Percentiles rank a stretch among this genome's conserved stretches.
Evolutionary conservation across 1,284 basidiomycete genomes (phyloP).

Genomic region (Grifola frondosa): DNA sequence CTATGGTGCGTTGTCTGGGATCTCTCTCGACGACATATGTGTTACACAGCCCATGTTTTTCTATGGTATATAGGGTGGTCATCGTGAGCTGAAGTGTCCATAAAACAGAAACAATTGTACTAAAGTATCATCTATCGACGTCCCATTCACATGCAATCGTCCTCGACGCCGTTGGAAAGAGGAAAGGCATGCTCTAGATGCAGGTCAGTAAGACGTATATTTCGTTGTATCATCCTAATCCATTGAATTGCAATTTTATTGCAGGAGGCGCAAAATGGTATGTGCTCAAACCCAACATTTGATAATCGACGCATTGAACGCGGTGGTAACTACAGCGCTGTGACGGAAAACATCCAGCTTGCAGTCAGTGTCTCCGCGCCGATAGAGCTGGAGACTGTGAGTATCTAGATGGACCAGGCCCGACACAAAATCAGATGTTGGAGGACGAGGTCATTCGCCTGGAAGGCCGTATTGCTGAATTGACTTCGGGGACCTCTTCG

Average conservation of each 20-base stretch:
- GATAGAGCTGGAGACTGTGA: constrained; percentile 30
- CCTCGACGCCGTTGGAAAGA: constrained; percentile 27
- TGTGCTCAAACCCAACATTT: not conserved
- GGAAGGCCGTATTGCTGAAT: constrained; percentile 27
- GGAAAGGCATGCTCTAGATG: constrained; percentile 34
- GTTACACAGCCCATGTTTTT: too few species aligned
- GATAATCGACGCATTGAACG: not conserved
- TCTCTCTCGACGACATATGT: too few species aligned
- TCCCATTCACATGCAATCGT: constrained; percentile 15
- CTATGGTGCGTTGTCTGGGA: too few species aligned
- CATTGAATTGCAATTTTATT: not conserved
- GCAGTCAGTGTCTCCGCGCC: constrained; percentile 28
- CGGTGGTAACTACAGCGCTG: constrained; percentile 22
- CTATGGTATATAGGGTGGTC: too few species aligned
- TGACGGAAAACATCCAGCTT: constrained; percentile 31
- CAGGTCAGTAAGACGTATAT: constrained; percentile 18
- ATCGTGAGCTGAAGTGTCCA: too few species aligned
- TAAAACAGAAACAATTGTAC: too few species aligned
- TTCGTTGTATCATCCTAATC: not conserved
- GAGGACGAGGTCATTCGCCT: constrained; percentile 26
- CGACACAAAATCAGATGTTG: constrained; percentile 28
- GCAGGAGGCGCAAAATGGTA: constrained; percentile 34
- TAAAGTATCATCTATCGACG: too few species aligned
- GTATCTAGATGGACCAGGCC: constrained; percentile 29
- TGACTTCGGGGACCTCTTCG: constrained; percentile 21